phyloP scores from a whole-genome alignment of 169 alveolate genomes.

The Eimeria praecox region DNA sequence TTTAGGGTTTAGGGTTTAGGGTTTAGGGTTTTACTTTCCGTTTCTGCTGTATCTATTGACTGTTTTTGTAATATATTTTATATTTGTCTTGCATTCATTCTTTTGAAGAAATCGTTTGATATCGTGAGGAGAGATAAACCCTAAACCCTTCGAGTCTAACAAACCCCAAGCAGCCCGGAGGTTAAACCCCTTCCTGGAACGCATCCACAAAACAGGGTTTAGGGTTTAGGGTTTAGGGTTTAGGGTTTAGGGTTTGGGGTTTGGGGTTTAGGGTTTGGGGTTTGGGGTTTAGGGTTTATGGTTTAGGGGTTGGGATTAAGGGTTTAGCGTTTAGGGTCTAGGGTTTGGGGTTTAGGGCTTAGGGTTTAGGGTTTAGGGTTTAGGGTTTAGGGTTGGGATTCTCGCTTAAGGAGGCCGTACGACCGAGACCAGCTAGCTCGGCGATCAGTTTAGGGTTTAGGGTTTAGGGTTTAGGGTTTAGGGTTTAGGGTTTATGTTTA shows the following conservation, averaged over 20 bases:
- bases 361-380: conserved; percentile 14
- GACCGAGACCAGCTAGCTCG: too few relatives aligned
- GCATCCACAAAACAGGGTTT: neutral
- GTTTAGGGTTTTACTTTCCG: neutral
- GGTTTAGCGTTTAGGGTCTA: neutral
- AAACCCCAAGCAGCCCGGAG: conserved; percentile 9
- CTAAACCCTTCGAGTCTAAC: conserved; percentile 2
- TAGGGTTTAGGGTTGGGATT: neutral
- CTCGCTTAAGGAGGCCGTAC: neutral
- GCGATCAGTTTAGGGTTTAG: too few relatives aligned
- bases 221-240: conserved; percentile 46
- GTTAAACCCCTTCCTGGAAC: neutral
- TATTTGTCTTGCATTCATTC: neutral
- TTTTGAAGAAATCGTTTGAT: neutral
- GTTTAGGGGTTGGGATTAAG: neutral
- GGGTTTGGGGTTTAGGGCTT: neutral
- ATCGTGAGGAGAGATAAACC: neutral
- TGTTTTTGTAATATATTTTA: neutral
- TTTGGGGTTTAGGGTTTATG: too few relatives aligned
- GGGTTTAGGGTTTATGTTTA: conserved; percentile 33
- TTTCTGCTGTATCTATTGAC: neutral
- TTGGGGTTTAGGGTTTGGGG: neutral
- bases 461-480: conserved; percentile 45
- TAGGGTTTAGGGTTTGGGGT: neutral
- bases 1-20: conserved; percentile 49